Conservation (phyloP, 176 grass and related monocot genomes). For the Oryza brachyantha region DNA sequence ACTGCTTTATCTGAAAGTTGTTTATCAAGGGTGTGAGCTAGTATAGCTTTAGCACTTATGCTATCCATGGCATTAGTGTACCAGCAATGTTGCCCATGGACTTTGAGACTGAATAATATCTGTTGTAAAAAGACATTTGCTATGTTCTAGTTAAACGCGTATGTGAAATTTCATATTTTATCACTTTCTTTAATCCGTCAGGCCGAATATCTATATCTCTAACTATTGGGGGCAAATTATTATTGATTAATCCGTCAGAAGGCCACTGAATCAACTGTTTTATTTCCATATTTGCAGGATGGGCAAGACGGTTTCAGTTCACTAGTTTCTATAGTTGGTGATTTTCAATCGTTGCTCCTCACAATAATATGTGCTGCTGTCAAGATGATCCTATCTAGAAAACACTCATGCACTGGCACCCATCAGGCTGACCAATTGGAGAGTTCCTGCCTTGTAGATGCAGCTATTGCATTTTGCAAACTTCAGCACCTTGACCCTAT, state of each 20-base stretch:
- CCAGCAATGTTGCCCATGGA: background rate
- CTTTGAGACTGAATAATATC: background rate
- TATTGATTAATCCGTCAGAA: background rate
- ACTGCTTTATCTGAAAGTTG: background rate
- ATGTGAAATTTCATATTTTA: constrained; percentile 21
- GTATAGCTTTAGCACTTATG: background rate
- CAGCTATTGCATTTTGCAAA: constrained; percentile 93
- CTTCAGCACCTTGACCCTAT: constrained; percentile 89
- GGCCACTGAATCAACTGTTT: background rate
- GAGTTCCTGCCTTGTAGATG: constrained; percentile 76
- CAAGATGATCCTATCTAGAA: constrained; percentile 73
- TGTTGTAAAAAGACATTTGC: background rate
- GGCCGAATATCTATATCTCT: background rate
- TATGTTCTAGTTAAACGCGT: constrained; percentile 24
- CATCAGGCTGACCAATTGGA: constrained; percentile 68
- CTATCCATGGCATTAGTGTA: background rate
- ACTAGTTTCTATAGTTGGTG: constrained; percentile 50
- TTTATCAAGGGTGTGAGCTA: background rate
- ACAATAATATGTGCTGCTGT: constrained; percentile 73
- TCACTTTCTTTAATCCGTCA: constrained; percentile 18
- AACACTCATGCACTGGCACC: constrained; percentile 41
- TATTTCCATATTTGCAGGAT: constrained; percentile 51
- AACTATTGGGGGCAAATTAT: background rate
- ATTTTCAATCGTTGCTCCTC: constrained; percentile 85
- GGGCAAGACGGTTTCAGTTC: constrained; percentile 55